phyloP scores from a whole-genome alignment of 2,329 filamentous ascomycete species.

The Rhexocercosporidium sp. region DNA sequence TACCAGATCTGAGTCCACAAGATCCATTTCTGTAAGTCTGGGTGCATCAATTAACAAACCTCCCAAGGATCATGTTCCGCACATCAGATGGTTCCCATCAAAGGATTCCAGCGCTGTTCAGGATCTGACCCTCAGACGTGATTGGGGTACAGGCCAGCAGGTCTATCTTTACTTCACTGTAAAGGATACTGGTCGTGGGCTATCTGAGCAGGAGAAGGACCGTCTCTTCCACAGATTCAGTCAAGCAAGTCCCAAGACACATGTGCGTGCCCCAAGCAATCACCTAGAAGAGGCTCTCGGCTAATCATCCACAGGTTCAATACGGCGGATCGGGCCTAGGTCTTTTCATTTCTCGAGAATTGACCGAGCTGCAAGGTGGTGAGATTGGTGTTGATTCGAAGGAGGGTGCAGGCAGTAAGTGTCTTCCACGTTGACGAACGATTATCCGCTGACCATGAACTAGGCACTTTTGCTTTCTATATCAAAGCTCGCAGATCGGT shows the following conservation, averaged over 20 bases:
- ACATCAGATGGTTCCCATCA: slow-evolving; percentile 43
- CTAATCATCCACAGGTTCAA: slow-evolving; percentile 48
- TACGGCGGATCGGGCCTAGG: slow-evolving; percentile 69
- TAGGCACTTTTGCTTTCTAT: slow-evolving; percentile 62
- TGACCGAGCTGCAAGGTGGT: slow-evolving; percentile 68
- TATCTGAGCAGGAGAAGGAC: slow-evolving; percentile 66
- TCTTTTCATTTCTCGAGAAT: slow-evolving; percentile 66
- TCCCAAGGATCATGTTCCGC: slow-evolving; percentile 30
- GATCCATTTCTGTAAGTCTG: slow-evolving; percentile 57
- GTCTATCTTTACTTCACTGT: slow-evolving; percentile 57
- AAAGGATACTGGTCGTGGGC: slow-evolving; percentile 68
- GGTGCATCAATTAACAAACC: slow-evolving; percentile 44
- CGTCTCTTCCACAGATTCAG: slow-evolving; percentile 71
- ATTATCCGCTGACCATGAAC: not conserved
- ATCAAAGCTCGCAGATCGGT: slow-evolving; percentile 50
- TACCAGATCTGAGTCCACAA: slow-evolving; percentile 62
- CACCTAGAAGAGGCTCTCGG: not conserved
- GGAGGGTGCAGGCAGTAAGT: slow-evolving; percentile 59
- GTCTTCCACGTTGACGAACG: not conserved
- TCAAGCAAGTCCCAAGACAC: slow-evolving; percentile 57
- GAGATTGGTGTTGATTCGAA: slow-evolving; percentile 67
- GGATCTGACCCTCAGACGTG: slow-evolving; percentile 29
- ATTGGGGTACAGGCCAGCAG: slow-evolving; percentile 44
- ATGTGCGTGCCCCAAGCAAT: slow-evolving; percentile 40
- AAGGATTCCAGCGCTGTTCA: slow-evolving; percentile 30